Evolutionary conservation across 192 early-diverging fungal genomes (phyloP), one percentile per base, ranked within the genome.

Genomic region (Neocallimastix lanati): DNA sequence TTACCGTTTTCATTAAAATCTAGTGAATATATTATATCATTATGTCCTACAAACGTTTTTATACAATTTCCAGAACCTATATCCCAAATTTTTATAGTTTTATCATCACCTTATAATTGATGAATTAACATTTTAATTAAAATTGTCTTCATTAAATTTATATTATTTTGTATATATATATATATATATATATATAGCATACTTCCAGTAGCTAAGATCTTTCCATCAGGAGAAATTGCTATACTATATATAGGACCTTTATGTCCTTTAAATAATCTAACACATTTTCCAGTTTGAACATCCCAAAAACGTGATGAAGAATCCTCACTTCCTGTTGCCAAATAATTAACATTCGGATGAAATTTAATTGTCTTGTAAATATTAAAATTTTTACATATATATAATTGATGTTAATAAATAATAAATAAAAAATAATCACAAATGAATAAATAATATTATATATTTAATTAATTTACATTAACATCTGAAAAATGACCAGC

Each of bases 401-500:
- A 33, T 33, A 33, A 33, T n/a, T n/a, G n/a, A n/a, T n/a, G n/a
- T n/a, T n/a, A n/a, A n/a, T n/a, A n/a, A n/a, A n/a, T n/a, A n/a
- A n/a, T n/a, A n/a, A n/a, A n/a, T n/a, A n/a, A n/a, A n/a, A n/a
- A n/a, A n/a, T n/a, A n/a, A n/a, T n/a, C n/a, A n/a, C n/a, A n/a
- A n/a, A n/a, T n/a, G n/a, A n/a, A n/a, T n/a, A n/a, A n/a, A n/a
- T n/a, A n/a, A n/a, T n/a, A n/a, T n/a, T 80, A 40, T 78, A 35
- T 76, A 25, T 77, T 33, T 15, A 38, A 38, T 14, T 38, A 82
- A 84, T 85, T 84, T 89, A 94, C 93, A 81, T 98, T 95, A 14
- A 99, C 98, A 85, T 99, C 98, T 1, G 96, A 94, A 76, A 96
- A 83, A 86, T 99, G 98, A 29, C 98, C 98, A 78, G 94, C 96